phyloP scores from a whole-genome alignment of 768 basidiomycete species.

The Suillus occidentalis region DNA sequence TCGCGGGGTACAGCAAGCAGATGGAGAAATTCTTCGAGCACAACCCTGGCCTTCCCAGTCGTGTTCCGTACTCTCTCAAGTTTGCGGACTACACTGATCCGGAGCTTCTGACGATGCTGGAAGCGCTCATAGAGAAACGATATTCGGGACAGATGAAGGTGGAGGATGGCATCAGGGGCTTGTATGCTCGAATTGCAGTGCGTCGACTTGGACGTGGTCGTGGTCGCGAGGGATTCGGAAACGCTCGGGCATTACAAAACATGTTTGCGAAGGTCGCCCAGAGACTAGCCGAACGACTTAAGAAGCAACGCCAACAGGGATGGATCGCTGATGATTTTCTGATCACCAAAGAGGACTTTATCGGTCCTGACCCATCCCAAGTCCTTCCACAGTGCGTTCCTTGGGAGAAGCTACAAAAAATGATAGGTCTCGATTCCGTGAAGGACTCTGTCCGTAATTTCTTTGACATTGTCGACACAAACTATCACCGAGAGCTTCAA shows the following conservation, averaged over 20 bases:
- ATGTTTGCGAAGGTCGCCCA: constrained; percentile 46
- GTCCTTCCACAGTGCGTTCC: constrained; percentile 45
- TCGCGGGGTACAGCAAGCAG: constrained; percentile 69
- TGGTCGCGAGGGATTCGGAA: constrained; percentile 62
- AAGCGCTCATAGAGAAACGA: constrained; percentile 44
- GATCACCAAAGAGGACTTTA: constrained; percentile 54
- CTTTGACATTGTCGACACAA: constrained; percentile 46
- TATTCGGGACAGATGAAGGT: constrained; percentile 53
- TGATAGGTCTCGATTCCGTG: constrained; percentile 58
- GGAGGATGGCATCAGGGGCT: constrained; percentile 52
- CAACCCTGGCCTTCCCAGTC: constrained; percentile 67
- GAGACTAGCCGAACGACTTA: constrained; percentile 54
- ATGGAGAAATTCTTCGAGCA: constrained; percentile 82
- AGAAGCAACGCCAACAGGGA: constrained; percentile 41
- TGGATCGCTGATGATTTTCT: constrained; percentile 47
- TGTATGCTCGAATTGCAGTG: constrained; percentile 56
- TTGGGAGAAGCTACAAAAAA: constrained; percentile 50
- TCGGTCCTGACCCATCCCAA: constrained; percentile 61
- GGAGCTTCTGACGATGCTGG: constrained; percentile 58
- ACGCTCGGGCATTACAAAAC: constrained; percentile 61
- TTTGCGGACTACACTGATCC: constrained; percentile 62
- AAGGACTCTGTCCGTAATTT: constrained; percentile 54
- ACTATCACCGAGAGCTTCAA: constrained; percentile 58
- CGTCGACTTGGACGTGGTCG: constrained; percentile 63
- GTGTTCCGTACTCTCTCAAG: constrained; percentile 60